A percentile compares a stretch with the other conserved stretches of the same genome.
phyloP scores from a whole-genome alignment of 2,329 filamentous ascomycete genomes.

The Colletotrichum incanum region DNA sequence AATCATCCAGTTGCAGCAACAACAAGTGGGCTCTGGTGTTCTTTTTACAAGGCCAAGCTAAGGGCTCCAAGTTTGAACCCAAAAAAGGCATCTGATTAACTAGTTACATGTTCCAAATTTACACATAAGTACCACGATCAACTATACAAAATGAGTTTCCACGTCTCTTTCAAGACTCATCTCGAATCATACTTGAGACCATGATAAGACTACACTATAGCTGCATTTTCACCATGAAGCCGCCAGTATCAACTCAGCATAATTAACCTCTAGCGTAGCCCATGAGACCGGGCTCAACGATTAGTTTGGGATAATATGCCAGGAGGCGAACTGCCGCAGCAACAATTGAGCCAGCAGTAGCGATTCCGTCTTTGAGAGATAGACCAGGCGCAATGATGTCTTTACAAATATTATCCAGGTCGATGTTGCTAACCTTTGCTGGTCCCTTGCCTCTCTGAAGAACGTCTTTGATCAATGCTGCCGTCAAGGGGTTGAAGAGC shows the following conservation, averaged over 20 bases:
- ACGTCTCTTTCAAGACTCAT: background rate
- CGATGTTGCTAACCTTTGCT: constrained; percentile 9
- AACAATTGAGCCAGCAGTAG: constrained; percentile 24
- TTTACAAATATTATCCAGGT: constrained; percentile 26
- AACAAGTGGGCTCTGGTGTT: background rate
- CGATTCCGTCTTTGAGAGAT: constrained; percentile 26
- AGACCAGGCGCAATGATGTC: constrained; percentile 33
- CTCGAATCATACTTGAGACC: background rate
- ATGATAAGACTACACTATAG: background rate
- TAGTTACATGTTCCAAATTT: background rate
- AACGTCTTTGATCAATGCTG: constrained; percentile 59
- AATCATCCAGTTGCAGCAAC: background rate
- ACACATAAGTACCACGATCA: background rate
- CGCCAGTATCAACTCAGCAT: no score
- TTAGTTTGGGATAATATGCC: constrained; percentile 30
- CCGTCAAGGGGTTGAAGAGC: constrained; percentile 52
- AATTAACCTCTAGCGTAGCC: constrained; percentile 25
- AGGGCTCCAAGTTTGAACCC: no score
- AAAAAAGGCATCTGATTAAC: background rate
- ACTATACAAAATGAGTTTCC: background rate
- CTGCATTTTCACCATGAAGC: no score
- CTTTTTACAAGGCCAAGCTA: background rate
- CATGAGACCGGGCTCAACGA: constrained; percentile 32
- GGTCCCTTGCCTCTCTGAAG: constrained; percentile 23
- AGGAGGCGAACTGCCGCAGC: constrained; percentile 18